Conservation (phyloP, 2,329 filamentous ascomycete species). For the Malbranchea zuffiana region DNA sequence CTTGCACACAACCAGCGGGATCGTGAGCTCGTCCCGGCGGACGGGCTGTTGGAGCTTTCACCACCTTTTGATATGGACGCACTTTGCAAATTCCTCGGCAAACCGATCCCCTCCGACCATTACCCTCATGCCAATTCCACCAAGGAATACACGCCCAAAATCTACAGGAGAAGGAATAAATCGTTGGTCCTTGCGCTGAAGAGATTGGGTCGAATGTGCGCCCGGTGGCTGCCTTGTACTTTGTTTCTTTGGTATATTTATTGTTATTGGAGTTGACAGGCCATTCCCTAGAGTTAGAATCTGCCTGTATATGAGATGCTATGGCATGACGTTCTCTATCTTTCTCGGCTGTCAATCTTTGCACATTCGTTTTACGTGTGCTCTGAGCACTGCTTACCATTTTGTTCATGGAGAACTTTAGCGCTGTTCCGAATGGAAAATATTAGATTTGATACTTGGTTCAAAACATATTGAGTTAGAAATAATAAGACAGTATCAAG, state of each 20-base stretch:
- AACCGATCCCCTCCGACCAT: constrained; percentile 40
- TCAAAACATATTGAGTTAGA: too few relatives aligned
- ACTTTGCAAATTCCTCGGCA: constrained; percentile 46
- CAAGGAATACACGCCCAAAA: constrained; percentile 16
- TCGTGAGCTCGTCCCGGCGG: constrained; percentile 37
- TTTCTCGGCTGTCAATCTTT: too few relatives aligned
- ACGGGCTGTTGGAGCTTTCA: constrained; percentile 44
- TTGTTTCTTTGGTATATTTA: background rate
- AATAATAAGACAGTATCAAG: too few relatives aligned
- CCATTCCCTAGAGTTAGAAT: too few relatives aligned
- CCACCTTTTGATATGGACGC: constrained; percentile 45
- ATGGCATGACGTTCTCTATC: too few relatives aligned
- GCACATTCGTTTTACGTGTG: too few relatives aligned
- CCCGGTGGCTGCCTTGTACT: background rate
- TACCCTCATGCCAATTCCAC: constrained; percentile 33
- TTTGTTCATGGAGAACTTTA: too few relatives aligned
- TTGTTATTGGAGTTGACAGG: constrained; percentile 1
- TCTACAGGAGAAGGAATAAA: constrained; percentile 1
- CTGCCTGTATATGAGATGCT: too few relatives aligned
- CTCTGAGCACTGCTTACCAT: too few relatives aligned
- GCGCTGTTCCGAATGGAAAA: too few relatives aligned
- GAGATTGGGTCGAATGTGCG: background rate
- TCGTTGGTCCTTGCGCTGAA: background rate
- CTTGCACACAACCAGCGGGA: constrained; percentile 45
- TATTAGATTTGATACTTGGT: too few relatives aligned